Conservation (phyloP, 148 eudicot genomes). For the Fallopia convolvulus region DNA sequence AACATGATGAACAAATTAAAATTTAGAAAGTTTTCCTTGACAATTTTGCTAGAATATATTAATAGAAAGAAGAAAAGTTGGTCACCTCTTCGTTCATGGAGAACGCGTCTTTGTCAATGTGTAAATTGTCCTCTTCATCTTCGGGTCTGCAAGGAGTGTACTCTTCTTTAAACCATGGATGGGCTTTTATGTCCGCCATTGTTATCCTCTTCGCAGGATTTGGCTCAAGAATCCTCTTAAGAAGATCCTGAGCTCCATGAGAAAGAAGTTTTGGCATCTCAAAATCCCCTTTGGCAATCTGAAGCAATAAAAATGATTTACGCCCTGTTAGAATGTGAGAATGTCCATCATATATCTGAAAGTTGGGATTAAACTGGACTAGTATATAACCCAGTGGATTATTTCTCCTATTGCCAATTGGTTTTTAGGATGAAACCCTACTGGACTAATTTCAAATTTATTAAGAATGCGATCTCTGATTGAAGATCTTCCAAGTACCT, state of each 20-base stretch:
- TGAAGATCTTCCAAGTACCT: slow-evolving; percentile 32
- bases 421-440: too few relatives aligned
- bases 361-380: too few relatives aligned
- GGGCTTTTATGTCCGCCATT: slow-evolving; percentile 57
- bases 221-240: slow-evolving; percentile 82
- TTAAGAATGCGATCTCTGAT: slow-evolving; percentile 10
- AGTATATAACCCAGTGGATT: too few relatives aligned
- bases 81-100: slow-evolving; percentile 44
- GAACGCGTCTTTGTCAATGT: slow-evolving; percentile 50
- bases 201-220: slow-evolving; percentile 65
- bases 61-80: not conserved
- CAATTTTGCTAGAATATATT: not conserved
- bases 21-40: not conserved
- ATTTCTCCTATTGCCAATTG: too few relatives aligned
- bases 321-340: too few relatives aligned
- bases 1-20: not conserved
- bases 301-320: not conserved
- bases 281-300: slow-evolving; percentile 72
- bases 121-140: slow-evolving; percentile 37
- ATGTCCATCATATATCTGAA: too few relatives aligned
- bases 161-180: slow-evolving; percentile 71
- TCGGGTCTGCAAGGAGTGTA: slow-evolving; percentile 43
- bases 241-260: slow-evolving; percentile 57
- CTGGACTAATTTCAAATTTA: too few relatives aligned
- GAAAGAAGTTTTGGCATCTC: slow-evolving; percentile 90